phyloP scores from a whole-genome alignment of 108 stramenopile genomes.

The Cyclotella baltica region DNA sequence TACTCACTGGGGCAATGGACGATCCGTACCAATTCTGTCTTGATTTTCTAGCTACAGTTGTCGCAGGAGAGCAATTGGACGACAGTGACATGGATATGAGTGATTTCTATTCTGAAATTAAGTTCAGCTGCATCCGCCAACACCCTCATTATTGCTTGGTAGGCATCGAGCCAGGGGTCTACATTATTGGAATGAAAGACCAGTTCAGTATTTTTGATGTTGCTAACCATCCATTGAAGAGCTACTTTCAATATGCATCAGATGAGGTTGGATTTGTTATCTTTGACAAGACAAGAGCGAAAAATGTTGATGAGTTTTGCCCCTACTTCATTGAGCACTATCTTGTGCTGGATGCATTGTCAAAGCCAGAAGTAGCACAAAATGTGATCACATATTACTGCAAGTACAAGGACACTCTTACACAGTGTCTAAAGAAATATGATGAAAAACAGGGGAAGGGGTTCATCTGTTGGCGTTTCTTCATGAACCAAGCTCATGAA shows the following conservation, averaged over 20 bases:
- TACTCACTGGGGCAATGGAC: slow-evolving; percentile 12
- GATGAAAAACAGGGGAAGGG: slow-evolving; percentile 62
- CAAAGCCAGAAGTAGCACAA: slow-evolving; percentile 61
- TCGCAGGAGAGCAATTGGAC: not conserved
- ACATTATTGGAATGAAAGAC: slow-evolving; percentile 67
- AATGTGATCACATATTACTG: slow-evolving; percentile 61
- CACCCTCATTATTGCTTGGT: slow-evolving; percentile 58
- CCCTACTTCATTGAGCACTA: slow-evolving; percentile 62
- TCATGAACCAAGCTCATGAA: slow-evolving; percentile 44
- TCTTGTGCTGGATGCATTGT: slow-evolving; percentile 52
- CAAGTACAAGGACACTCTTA: slow-evolving; percentile 47
- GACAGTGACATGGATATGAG: slow-evolving; percentile 5
- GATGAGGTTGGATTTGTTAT: slow-evolving; percentile 63
- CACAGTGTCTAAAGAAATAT: slow-evolving; percentile 43
- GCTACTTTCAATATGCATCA: slow-evolving; percentile 42
- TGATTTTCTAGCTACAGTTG: slow-evolving; percentile 39
- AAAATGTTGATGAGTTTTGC: slow-evolving; percentile 59
- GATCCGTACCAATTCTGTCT: slow-evolving; percentile 20
- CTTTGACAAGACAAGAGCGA: slow-evolving; percentile 49
- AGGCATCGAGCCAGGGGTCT: slow-evolving; percentile 54
- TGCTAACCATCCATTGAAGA: slow-evolving; percentile 36
- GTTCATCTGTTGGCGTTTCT: slow-evolving; percentile 65
- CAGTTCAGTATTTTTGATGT: slow-evolving; percentile 58
- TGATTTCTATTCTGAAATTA: slow-evolving; percentile 38
- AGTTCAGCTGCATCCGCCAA: slow-evolving; percentile 45